Evolutionary conservation across 1,284 basidiomycete genomes (phyloP).

Genomic region (Ganoderma boninense): DNA sequence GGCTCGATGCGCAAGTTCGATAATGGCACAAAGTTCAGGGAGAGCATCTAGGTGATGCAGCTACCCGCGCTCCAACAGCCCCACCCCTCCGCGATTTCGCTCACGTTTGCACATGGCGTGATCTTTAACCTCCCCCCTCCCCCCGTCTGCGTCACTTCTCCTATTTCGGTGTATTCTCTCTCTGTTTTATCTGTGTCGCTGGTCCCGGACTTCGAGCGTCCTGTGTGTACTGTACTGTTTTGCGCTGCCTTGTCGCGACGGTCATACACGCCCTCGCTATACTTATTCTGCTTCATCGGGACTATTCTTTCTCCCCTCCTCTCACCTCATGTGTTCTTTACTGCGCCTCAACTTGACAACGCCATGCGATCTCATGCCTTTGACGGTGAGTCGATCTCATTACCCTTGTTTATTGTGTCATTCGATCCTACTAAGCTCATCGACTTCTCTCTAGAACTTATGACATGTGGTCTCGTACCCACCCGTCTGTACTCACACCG

Average conservation of each 20-base stretch:
- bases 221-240: background rate
- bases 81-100: background rate
- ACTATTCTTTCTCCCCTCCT: background rate
- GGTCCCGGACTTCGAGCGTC: background rate
- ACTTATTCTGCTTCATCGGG: background rate
- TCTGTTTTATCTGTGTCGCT: background rate
- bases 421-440: background rate
- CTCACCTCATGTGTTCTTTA: background rate
- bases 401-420: background rate
- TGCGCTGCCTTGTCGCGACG: background rate
- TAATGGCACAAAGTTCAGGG: conserved; percentile 44
- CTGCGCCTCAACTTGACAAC: background rate
- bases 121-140: background rate
- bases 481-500: no score
- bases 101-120: background rate
- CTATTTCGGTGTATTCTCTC: background rate
- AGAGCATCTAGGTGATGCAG: conserved; percentile 17
- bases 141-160: background rate
- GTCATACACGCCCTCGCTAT: background rate
- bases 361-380: background rate
- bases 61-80: background rate
- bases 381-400: background rate
- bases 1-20: conserved; percentile 41
- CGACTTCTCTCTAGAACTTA: background rate
- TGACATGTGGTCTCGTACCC: no score